Evolutionary conservation across 2,329 filamentous ascomycete genomes (phyloP).

Genomic region (Penicillium sp.): DNA sequence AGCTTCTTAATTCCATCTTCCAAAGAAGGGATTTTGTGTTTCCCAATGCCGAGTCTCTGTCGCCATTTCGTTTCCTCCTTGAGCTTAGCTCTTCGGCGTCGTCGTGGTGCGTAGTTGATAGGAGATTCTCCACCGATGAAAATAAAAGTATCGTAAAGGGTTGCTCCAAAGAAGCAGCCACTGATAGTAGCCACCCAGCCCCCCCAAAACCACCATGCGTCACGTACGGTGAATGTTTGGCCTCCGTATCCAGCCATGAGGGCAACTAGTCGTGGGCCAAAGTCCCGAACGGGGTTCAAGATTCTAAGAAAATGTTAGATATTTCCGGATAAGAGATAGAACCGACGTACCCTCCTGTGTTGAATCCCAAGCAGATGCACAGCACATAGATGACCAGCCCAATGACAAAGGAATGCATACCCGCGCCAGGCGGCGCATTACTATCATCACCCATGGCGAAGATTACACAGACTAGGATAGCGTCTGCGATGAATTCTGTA

Average conservation of each 20-base stretch:
- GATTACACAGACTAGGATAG: slow-evolving; percentile 29
- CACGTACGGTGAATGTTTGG: background rate
- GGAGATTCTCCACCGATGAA: slow-evolving; percentile 37
- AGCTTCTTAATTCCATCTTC: slow-evolving; percentile 9
- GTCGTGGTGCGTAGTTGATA: slow-evolving; percentile 43
- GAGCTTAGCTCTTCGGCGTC: slow-evolving; percentile 33
- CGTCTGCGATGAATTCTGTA: slow-evolving; percentile 34
- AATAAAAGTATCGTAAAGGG: slow-evolving; percentile 35
- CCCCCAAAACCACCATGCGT: slow-evolving; percentile 35
- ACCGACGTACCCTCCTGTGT: slow-evolving; percentile 28
- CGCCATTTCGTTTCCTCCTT: slow-evolving; percentile 15
- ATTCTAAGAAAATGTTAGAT: slow-evolving; percentile 8
- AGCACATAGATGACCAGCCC: slow-evolving; percentile 1
- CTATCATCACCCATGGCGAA: slow-evolving; percentile 42
- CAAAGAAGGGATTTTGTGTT: slow-evolving; percentile 1
- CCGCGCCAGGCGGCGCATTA: slow-evolving; percentile 45
- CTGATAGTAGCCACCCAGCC: slow-evolving; percentile 32
- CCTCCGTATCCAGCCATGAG: slow-evolving; percentile 28
- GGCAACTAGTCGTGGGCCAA: slow-evolving; percentile 31
- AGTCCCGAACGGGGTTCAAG: slow-evolving; percentile 34
- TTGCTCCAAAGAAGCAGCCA: slow-evolving; percentile 31
- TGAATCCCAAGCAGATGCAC: slow-evolving; percentile 28
- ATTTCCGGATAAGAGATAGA: background rate
- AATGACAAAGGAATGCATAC: slow-evolving; percentile 34
- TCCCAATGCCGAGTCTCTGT: slow-evolving; percentile 6